phyloP scores from a whole-genome alignment of 352 stramenopile species.

The Pythium volutum region DNA sequence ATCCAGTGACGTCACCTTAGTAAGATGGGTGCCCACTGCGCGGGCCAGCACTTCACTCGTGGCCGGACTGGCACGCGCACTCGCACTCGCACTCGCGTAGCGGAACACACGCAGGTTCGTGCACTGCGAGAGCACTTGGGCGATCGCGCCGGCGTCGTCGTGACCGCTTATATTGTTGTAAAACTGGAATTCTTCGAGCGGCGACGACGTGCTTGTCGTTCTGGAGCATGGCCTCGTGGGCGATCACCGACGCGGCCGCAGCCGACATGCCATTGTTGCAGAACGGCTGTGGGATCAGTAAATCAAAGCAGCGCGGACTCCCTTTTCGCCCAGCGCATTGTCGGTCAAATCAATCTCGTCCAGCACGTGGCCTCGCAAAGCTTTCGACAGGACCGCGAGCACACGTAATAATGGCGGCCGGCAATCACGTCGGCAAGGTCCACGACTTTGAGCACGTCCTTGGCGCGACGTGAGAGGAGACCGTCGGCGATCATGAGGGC shows the following conservation, averaged over 20 bases:
- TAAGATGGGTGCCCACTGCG: constrained; percentile 43
- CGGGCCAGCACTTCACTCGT: constrained; percentile 49
- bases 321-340: constrained; percentile 76
- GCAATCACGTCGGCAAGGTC: constrained; percentile 93
- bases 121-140: constrained; percentile 47
- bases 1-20: constrained; percentile 77
- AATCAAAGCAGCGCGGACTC: constrained; percentile 68
- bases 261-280: constrained; percentile 83
- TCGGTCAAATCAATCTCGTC: constrained; percentile 86
- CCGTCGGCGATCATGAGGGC: constrained; percentile 48
- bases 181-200: constrained; percentile 76
- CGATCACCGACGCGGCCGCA: constrained; percentile 55
- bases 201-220: constrained; percentile 41
- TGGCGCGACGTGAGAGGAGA: constrained; percentile 45
- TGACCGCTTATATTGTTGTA: constrained; percentile 88
- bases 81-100: too few relatives aligned
- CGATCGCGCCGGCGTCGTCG: constrained; percentile 58
- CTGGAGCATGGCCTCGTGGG: constrained; percentile 67
- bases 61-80: constrained; percentile 48
- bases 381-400: constrained; percentile 73
- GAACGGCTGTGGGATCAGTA: constrained; percentile 77
- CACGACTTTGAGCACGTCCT: constrained; percentile 46
- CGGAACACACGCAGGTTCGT: constrained; percentile 54
- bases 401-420: constrained; percentile 86
- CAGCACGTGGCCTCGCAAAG: constrained; percentile 71